These are phyloP conservation scores for Wickerhamiella kazuoi DNA, from an alignment of 805 yeast species.

Conservation along the genomic window DNA sequence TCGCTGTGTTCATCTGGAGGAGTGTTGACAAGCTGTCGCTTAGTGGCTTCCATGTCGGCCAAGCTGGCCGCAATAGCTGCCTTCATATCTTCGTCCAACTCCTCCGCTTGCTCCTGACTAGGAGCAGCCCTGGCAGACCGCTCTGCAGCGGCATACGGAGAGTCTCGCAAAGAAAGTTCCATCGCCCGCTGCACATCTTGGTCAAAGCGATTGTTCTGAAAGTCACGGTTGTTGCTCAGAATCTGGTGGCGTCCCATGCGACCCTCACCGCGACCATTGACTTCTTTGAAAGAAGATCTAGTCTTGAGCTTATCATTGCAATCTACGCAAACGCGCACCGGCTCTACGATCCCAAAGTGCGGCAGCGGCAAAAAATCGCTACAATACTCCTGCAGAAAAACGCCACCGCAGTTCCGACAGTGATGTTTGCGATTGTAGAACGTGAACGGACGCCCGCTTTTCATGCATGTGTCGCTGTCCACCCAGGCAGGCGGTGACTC, in stretches of 20 bases:
- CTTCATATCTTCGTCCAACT: slow-evolving; percentile 73
- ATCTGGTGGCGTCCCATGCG: background rate
- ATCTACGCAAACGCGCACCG: slow-evolving; percentile 87
- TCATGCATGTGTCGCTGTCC: slow-evolving; percentile 90
- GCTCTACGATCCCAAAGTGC: slow-evolving; percentile 67
- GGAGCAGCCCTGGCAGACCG: slow-evolving; percentile 16
- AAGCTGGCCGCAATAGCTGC: slow-evolving; percentile 91
- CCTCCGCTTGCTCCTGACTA: slow-evolving; percentile 24
- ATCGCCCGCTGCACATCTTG: slow-evolving; percentile 66
- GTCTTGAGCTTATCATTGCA: slow-evolving; percentile 48
- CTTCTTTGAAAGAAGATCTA: slow-evolving; percentile 14
- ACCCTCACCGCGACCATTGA: background rate
- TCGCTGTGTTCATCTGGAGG: background rate
- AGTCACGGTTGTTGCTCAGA: slow-evolving; percentile 8
- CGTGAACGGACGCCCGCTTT: slow-evolving; percentile 65
- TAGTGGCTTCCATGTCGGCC: slow-evolving; percentile 34
- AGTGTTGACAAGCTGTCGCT: background rate
- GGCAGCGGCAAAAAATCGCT: slow-evolving; percentile 53
- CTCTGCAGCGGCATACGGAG: slow-evolving; percentile 8
- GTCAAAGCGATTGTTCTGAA: slow-evolving; percentile 17
- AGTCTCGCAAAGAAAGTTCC: slow-evolving; percentile 55
- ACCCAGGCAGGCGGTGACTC: slow-evolving; percentile 96
- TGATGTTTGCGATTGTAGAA: slow-evolving; percentile 85
- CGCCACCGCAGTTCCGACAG: slow-evolving; percentile 95
- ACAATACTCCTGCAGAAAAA: slow-evolving; percentile 76